Evolutionary conservation across 441 rosid genomes (phyloP).

Genomic region (Adansonia rubrostipa): DNA sequence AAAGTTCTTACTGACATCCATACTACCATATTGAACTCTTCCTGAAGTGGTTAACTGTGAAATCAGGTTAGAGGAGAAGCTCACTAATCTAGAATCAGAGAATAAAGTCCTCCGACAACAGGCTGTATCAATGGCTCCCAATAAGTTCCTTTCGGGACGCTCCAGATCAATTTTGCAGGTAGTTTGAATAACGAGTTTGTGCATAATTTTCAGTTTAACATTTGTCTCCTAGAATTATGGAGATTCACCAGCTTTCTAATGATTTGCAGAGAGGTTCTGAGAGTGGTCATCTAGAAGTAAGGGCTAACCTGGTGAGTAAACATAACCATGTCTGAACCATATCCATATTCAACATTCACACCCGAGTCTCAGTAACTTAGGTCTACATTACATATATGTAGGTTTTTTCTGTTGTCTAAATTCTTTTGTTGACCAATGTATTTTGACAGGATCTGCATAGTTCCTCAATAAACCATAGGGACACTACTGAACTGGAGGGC

Average conservation of each 20-base stretch:
- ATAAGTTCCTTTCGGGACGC: conserved; percentile 92
- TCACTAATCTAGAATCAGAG: conserved; percentile 87
- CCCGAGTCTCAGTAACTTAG: neutral
- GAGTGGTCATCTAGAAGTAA: conserved; percentile 74
- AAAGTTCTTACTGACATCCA: neutral
- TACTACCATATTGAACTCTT: conserved; percentile 5
- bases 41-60: conserved; percentile 26
- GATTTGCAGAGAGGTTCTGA: conserved; percentile 75
- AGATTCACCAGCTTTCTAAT: conserved; percentile 29
- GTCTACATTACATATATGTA: neutral
- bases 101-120: conserved; percentile 95
- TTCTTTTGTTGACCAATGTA: conserved; percentile 17
- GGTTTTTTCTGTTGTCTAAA: conserved; percentile 22
- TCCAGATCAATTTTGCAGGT: conserved; percentile 96
- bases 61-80: conserved; percentile 89
- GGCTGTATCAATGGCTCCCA: conserved; percentile 96
- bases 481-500: conserved; percentile 66
- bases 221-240: conserved; percentile 15
- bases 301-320: conserved; percentile 58
- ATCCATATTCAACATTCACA: neutral
- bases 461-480: conserved; percentile 73
- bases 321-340: neutral
- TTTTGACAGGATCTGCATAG: conserved; percentile 75
- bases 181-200: conserved; percentile 16
- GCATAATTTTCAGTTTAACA: neutral